phyloP scores from a whole-genome alignment of 2,329 filamentous ascomycete species.

The Aureobasidium pullulans region DNA sequence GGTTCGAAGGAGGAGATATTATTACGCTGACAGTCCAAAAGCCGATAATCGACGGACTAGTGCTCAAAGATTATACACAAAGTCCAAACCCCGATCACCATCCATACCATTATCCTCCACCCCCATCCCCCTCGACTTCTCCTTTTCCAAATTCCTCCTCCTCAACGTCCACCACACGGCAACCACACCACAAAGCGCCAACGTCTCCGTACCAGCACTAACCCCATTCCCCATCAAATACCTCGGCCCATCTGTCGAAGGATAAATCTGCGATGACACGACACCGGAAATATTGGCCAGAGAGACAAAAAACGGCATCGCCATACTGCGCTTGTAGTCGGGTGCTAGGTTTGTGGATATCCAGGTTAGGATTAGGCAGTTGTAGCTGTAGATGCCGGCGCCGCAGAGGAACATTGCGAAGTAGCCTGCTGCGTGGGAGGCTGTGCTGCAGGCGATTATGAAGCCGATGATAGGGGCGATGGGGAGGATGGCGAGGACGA shows the following conservation, averaged over 20 bases:
- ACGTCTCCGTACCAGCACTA: slow-evolving; percentile 20
- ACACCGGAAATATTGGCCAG: slow-evolving; percentile 27
- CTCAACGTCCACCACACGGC: slow-evolving; percentile 21
- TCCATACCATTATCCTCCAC: slow-evolving; percentile 6
- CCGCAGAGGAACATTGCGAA: slow-evolving; percentile 25
- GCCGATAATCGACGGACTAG: not conserved
- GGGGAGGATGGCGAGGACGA: slow-evolving; percentile 24
- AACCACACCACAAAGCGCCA: slow-evolving; percentile 19
- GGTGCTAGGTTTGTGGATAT: slow-evolving; percentile 27
- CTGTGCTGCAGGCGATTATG: slow-evolving; percentile 26
- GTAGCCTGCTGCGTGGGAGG: slow-evolving; percentile 18
- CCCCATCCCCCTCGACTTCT: slow-evolving; percentile 21
- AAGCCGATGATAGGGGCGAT: slow-evolving; percentile 28
- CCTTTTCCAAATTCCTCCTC: slow-evolving; percentile 23
- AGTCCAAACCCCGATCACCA: slow-evolving; percentile 12
- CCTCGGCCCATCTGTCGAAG: slow-evolving; percentile 19
- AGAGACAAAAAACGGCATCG: slow-evolving; percentile 24
- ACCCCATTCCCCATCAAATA: slow-evolving; percentile 24
- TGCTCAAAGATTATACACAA: slow-evolving; percentile 17
- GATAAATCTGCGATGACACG: slow-evolving; percentile 27
- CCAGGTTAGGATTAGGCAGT: slow-evolving; percentile 24
- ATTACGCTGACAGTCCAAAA: no score
- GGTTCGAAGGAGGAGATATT: not conserved
- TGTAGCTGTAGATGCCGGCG: slow-evolving; percentile 23
- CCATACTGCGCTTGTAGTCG: slow-evolving; percentile 27